Base-by-base conservation (phyloP, 257 asterid genomes). In the Haberlea rhodopensis region DNA sequence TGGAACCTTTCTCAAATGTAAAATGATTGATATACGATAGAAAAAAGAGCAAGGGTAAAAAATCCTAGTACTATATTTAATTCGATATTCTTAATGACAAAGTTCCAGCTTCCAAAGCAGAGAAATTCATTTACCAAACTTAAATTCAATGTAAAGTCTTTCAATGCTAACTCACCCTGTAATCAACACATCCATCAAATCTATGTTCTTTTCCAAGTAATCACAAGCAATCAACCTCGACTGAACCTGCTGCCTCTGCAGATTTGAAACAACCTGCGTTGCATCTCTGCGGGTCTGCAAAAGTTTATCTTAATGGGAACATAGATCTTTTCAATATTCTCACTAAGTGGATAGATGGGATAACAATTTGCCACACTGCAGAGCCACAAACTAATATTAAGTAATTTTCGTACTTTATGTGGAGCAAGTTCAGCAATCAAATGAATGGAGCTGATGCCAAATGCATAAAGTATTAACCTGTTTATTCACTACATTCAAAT, bases 221-320 rank as follows among this genome's bases (percentile, higher is more conserved):
- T 94, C 92, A 63, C 95, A 94, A 45, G 99, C 99, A 75, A 90
- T 90, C 86, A 94, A 61, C 79, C 86, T 81, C 7, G 99, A 94
- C 2, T 94, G 96, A 68, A 94, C 99, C 75, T 88, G 97, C 60
- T 94, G 99, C 82, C 99, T 86, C 80, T 94, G 99, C 82, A 94
- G 80, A 83, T 94, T 94, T 20, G 99, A 94, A 75, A 94, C 96
- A 68, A 94, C 96, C 75, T 87, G 97, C 3, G 97, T 87, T 49
- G 95, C 99, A 80, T 90, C 97, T 79, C 87, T 94, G 66, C 97
- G 94, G 37, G 96, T 73, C 99, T 92, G 89, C 81, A 80, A 66
- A 59, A 66, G 11, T 45, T n/a, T 10, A n/a, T 21, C 71, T 59
- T 22, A 43, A 60, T 37, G 51, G 16, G 51, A 43, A 43, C 51